Evolutionary conservation across 805 yeast species (phyloP), one percentile per base, ranked within the genome.

Genomic region (Barnettozyma populi): DNA sequence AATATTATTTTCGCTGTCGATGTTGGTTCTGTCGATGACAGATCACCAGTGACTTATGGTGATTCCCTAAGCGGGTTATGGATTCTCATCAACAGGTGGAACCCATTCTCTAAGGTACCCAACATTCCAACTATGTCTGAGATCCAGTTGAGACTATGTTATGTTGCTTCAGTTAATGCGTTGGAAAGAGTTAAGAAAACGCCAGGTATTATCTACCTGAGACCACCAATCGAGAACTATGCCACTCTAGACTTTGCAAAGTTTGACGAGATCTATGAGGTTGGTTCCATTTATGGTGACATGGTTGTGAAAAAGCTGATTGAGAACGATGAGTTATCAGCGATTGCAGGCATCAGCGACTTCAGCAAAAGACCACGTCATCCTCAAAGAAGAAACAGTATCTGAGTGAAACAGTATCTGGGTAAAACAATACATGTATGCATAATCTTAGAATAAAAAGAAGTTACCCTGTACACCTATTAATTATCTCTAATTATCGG

Each of bases 91-190:
- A 90, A 90, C 65, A 73, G 95, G 43, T 80, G 90, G 82, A 92
- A 94, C 60, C 95, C 96, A 7, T 90, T 92, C 59, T 86, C 96
- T 0, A 71, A 73, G 11, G 84, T 84, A 57, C 96, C 97, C 4
- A 84, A 86, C 62, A 86, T 89, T 5, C 99, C 99, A 4, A 86
- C 85, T 46, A 82, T 94, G 86, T 89, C 96, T 54, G 99, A 92
- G 61, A 89, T 92, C 50, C 99, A 92, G 68, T 76, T 89, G 70
- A 73, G 98, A 48, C 70, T 92, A 51, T 96, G 97, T 0, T 92
- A 94, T 63, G 99, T 92, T 36, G 87, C 97, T 0, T 87, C 96
- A 44, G 99, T 92, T 1, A 86, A 87, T 66, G 97, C 97, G 0
- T 69, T 94, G 43, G 97, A 92, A 58, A 74, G 76, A 49, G 97